These are phyloP conservation scores for Dendrostoma leiphaemia DNA, from an alignment of 2,329 filamentous ascomycete genomes.

Conservation along the genomic window DNA sequence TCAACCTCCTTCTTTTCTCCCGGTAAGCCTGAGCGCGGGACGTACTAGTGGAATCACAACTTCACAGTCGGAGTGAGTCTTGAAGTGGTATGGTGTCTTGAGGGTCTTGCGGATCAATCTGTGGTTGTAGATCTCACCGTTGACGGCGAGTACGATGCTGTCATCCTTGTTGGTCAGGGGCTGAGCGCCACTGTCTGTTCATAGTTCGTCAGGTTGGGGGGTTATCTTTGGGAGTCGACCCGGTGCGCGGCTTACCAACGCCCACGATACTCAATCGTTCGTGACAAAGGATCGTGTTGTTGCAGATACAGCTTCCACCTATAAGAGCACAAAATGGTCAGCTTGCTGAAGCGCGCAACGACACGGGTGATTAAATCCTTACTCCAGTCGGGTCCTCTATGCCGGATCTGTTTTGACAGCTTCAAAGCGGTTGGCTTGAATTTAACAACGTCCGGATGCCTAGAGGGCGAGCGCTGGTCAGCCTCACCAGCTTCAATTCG, in stretches of 20 bases:
- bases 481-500: slow-evolving; percentile 12
- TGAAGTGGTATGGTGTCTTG: slow-evolving; percentile 87
- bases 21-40: slow-evolving; percentile 17
- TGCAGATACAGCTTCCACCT: slow-evolving; percentile 86
- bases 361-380: slow-evolving; percentile 45
- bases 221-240: slow-evolving; percentile 3
- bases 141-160: slow-evolving; percentile 88
- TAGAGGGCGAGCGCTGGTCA: slow-evolving; percentile 27
- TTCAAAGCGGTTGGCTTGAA: slow-evolving; percentile 95
- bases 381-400: slow-evolving; percentile 99
- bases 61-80: slow-evolving; percentile 98
- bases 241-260: slow-evolving; percentile 64
- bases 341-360: slow-evolving; percentile 16
- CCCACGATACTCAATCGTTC: slow-evolving; percentile 97
- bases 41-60: slow-evolving; percentile 95
- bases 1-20: background rate
- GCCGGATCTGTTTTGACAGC: slow-evolving; percentile 93
- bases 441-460: slow-evolving; percentile 89
- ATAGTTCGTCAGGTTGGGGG: slow-evolving; percentile 25
- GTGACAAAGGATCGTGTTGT: slow-evolving; percentile 96
- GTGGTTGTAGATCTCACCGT: slow-evolving; percentile 99
- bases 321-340: slow-evolving; percentile 17
- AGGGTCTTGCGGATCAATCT: slow-evolving; percentile 86
- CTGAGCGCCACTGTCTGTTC: slow-evolving; percentile 86
- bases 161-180: slow-evolving; percentile 90